phyloP scores from a whole-genome alignment of 2,329 filamentous ascomycete genomes.

The Calcarisporium arbuscula region DNA sequence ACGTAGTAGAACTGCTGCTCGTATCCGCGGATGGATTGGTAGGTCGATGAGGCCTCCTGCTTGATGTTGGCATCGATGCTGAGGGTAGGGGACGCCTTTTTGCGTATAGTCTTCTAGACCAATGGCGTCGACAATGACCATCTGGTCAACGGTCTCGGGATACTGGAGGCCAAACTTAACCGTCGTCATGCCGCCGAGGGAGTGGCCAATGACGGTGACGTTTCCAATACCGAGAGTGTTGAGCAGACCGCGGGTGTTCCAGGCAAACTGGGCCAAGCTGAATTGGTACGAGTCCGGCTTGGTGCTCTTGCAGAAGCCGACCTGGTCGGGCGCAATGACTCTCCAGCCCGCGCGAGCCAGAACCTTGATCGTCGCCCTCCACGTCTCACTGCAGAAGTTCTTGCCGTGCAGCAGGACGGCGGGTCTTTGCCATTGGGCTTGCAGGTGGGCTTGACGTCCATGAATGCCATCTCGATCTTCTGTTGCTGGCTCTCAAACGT shows the following conservation, averaged over 20 bases:
- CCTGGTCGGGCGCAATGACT: slow-evolving; percentile 46
- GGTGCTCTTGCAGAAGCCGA: slow-evolving; percentile 52
- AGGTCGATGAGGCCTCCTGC: slow-evolving; percentile 33
- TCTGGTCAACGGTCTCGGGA: slow-evolving; percentile 31
- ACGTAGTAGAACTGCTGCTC: slow-evolving; percentile 43
- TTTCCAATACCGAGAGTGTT: slow-evolving; percentile 34
- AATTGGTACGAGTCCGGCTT: slow-evolving; percentile 47
- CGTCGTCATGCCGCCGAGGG: slow-evolving; percentile 48
- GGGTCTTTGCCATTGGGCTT: slow-evolving; percentile 30
- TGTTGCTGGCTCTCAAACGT: slow-evolving; percentile 40
- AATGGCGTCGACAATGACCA: slow-evolving; percentile 46
- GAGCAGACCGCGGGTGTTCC: slow-evolving; percentile 44
- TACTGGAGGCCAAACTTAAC: slow-evolving; percentile 46
- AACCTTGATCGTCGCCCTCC: slow-evolving; percentile 38
- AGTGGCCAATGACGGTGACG: slow-evolving; percentile 46
- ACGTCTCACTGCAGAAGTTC: slow-evolving; percentile 50
- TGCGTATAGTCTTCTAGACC: slow-evolving; percentile 49
- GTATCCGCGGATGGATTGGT: slow-evolving; percentile 37
- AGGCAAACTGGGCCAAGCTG: slow-evolving; percentile 42
- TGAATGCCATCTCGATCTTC: slow-evolving; percentile 48
- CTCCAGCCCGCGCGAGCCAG: slow-evolving; percentile 40
- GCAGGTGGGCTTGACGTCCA: slow-evolving; percentile 38
- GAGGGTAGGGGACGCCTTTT: slow-evolving; percentile 40
- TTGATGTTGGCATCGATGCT: slow-evolving; percentile 31
- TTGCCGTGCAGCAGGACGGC: slow-evolving; percentile 48